Evolutionary conservation across 148 eudicot genomes (phyloP), one percentile per base, ranked within the genome.

Genomic region (Persicaria tinctoria): DNA sequence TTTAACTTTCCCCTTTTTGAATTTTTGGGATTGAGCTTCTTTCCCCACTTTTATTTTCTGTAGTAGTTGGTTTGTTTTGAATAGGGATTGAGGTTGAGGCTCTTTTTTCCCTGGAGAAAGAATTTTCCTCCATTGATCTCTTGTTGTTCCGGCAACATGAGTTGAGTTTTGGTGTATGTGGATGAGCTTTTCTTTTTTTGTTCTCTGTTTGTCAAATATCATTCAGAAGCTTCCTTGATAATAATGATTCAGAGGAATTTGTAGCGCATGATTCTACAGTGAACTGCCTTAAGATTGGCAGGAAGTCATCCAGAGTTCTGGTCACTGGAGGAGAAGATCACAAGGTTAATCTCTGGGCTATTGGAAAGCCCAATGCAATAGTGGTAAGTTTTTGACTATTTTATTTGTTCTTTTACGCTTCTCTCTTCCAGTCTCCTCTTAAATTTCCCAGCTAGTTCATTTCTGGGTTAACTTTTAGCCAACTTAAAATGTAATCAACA

Each of bases 321-420:
- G 90, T 95, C 32, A 95, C 99, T 57, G 99, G 99, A 69, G 99
- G 99, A 78, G 97, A 95, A 82, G 99, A 95, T 86, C 96, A 95
- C 76, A 92, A 92, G 85, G 99, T 95, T 77, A 95, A 95, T 79
- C 92, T 95, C 54, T 95, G 99, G 99, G 93, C 99, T 71, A 92
- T 95, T 81, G 99, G 99, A 79, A 95, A 95, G 78, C 99, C 99
- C 56, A 92, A 92, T 76, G 91, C 99, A n/a, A 80, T 92, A 78
- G 76, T 90, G 91, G 98, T 95, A 73, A 79, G 92, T 85, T 1
- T 41, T 12, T 41, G 8, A 10, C 18, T 83, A 69, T 74, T 2
- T 69, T 8, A 8, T 46, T 6, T 56, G n/a, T 23, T 44, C 38
- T 4, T 20, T 46, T 75, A 20, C 41, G 49, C 23, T 46, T 14